Base-by-base conservation (phyloP, 176 grass and related monocot species). In the Rhynchospora pubera region DNA sequence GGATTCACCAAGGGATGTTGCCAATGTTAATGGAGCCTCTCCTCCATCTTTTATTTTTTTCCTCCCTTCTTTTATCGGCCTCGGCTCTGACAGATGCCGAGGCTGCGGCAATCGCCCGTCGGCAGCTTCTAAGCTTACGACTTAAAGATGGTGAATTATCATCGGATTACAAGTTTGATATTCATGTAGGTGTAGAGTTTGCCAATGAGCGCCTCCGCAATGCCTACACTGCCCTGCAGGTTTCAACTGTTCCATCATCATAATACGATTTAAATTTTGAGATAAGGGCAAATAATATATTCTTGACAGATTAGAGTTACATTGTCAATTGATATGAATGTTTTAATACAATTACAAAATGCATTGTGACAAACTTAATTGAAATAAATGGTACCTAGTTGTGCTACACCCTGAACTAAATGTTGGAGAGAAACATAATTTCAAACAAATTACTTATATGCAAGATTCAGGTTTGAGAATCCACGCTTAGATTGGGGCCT, bases 141-240 rank as follows among this genome's bases (percentile, higher is more conserved):
- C 63, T 55, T 43, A 56, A 75, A 10, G 68, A 85, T 3, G 83
- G 83, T 0, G 83, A 82, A 21, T 72, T 89, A 18, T 57, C 87
- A 0, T 21, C 78, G 0, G 83, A 85, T 74, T 89, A 81, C 5
- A 79, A 84, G 67, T 85, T 82, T 7, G 77, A 85, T 9, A 75
- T 82, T 63, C 45, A 89, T n/a, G 79, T 89, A 5, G 87, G 71
- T 9, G 23, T 68, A 19, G n/a, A 56, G 3, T 75, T 89, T 9
- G 58, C 57, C 77, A 89, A 85, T 21, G 65, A 69, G 22, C 77
- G 83, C 56, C 83, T 89, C 30, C 76, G 83, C 13, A 79, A 79
- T 47, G 87, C 83, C 77, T 89, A 89, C 78, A 85, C 75, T 39
- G 87, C 83, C 50, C 60, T 89, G 26, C 79, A 82, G 79, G 79